Base-by-base conservation (phyloP, 345 rosid species). In the Hibiscus trionum region DNA sequence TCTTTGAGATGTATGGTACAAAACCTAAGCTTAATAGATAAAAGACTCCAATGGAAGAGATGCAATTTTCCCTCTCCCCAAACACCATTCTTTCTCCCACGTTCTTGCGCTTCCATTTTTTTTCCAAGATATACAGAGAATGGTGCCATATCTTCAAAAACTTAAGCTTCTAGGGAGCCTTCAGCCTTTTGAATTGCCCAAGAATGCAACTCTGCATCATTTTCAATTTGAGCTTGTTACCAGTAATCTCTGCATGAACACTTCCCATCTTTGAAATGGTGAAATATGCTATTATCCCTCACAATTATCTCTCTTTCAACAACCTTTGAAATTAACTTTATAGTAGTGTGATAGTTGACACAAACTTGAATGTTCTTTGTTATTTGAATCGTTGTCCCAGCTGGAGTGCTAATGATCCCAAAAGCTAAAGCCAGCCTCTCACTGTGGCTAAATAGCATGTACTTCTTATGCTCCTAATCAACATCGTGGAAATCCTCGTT, bases 201-300 rank as follows among this genome's bases (percentile, higher is more conserved):
- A 57, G 61, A 57, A 21, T 57, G 24, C 24, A 57, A 21, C 6
- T 21, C 31, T 57, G 15, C 31, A 19, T 53, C 27, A 29, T 70
- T 70, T 70, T 42, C 57, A 56, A 2, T 16, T 56, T 42, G 29
- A 33, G 72, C 72, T 56, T 59, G 10, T 83, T 80, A 91, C 96
- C 92, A 93, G 65, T 87, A 90, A 78, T 90, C 93, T 77, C 87
- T 86, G 76, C 96, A 91, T 11, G 93, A 91, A 76, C 96, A 91
- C 64, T 75, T 79, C 11, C 93, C 92, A 74, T 75, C 80, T 67
- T 80, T 84, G 62, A 89, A 91, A 84, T 89, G 96, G 73, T 88
- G 93, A 80, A 93, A 91, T 35, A 92, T 80, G 71, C 86, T 91
- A 72, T 86, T 89, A 73, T 90, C 97, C 74, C 97, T 81, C 1